These are phyloP conservation scores for Gossypium raimondii DNA, from an alignment of 345 rosid genomes.

Conservation along the genomic window DNA sequence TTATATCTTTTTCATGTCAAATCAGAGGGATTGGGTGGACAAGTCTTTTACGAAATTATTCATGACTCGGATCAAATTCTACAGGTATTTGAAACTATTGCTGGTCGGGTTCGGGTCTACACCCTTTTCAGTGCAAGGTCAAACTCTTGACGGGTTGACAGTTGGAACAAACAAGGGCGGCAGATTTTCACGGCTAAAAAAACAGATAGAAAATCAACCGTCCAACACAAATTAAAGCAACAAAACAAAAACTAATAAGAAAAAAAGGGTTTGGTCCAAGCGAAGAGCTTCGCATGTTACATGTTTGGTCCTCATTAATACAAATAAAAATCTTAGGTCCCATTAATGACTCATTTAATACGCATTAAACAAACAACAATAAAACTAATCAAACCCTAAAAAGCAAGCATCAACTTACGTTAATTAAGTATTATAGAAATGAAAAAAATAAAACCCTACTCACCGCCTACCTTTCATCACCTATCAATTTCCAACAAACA, in stretches of 20 bases:
- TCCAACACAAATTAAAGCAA: not conserved
- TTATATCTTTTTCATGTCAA: not conserved
- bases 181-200: not conserved
- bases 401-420: not conserved
- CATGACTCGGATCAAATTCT: not conserved
- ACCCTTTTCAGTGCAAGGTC: not conserved
- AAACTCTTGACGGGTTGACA: slow-evolving; percentile 4
- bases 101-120: not conserved
- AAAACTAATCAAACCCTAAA: not conserved
- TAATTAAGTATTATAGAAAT: not conserved
- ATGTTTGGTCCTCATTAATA: not conserved
- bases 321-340: not conserved
- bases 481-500: slow-evolving; percentile 30
- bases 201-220: slow-evolving; percentile 18
- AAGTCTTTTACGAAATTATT: not conserved
- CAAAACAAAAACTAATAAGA: not conserved
- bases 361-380: not conserved
- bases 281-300: not conserved
- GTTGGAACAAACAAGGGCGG: slow-evolving; percentile 5
- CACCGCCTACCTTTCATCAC: slow-evolving; percentile 38
- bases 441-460: not conserved
- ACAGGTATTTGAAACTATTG: not conserved
- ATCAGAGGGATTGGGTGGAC: not conserved
- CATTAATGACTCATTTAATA: not conserved
- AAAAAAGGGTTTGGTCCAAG: not conserved